Base-by-base conservation (phyloP, 495 filamentous ascomycete species). In the Friedmanniomyces simplex region DNA sequence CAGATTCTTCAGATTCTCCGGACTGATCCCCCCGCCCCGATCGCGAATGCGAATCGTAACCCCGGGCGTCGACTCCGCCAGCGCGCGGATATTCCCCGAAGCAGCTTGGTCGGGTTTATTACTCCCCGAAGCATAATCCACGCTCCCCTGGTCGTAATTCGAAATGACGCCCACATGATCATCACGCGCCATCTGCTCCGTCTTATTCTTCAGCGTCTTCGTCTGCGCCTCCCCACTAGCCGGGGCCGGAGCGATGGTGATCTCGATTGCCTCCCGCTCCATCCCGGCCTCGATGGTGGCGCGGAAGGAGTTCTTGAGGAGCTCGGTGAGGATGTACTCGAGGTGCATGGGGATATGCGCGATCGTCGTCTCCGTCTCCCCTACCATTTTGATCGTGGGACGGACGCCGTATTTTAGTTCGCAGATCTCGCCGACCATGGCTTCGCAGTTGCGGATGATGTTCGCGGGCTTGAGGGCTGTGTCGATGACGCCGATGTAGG, bases 401-500 rank as follows among this genome's bases (percentile, higher is more conserved):
- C 93, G 81, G 1, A 95, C 86, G 18, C 93, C 93, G 71, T 96
- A 98, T 42, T 90, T 89, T 20, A 97, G 76, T 72, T 98, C 93
- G 73, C 91, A 96, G 60, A 96, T 95, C 62, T 97, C 93, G 41
- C 86, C 84, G 0, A 98, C 93, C 63, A 94, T 93, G 57, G 84
- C 81, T 54, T 89, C 89, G 69, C 91, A 96, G 1, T 78, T 76
- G 55, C 87, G 82, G 51, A 97, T 78, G 30, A 87, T 88, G 21
- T 77, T 76, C 0, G 91, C 86, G 0, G 91, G 93, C 25, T 84
- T 87, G 21, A 98, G 73, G 0, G 85, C 84, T 0, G 93, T 97
- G 73, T 98, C 93, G 59, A 98, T 96, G 11, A 95, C 90, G n/a
- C 93, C 93, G 59, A 96, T 94, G 67, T 90, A 96, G 52, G 82